Evolutionary conservation across 1,284 basidiomycete species (phyloP), one percentile per base, ranked within the genome.

Genomic region (Pseudozyma thailandica): DNA sequence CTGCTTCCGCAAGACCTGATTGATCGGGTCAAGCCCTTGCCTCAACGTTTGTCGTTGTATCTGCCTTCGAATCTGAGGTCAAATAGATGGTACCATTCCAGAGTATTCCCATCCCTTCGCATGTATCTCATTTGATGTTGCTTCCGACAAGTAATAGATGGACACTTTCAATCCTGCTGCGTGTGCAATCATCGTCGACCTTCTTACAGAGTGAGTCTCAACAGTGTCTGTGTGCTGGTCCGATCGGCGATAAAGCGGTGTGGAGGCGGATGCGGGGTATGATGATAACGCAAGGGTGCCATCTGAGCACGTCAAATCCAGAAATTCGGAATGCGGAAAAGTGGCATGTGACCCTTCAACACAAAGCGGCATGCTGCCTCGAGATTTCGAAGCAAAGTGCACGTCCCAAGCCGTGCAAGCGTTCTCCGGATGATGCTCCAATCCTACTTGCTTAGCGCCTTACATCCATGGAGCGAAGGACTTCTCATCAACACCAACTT

Each of bases 1-100:
- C n/a, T 80, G 76, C 57, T 82, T 77, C 62, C 50, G 78, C 10
- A 75, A 77, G 65, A 75, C 70, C 7, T 74, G 49, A 52, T 20
- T 31, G 15, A 15, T n/a, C n/a, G n/a, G n/a, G n/a, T n/a, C n/a
- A n/a, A n/a, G n/a, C n/a, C n/a, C n/a, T n/a, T n/a, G n/a, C n/a
- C n/a, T n/a, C n/a, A n/a, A n/a, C n/a, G 15, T 25, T 6, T 42
- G 41, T 21, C 6, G 23, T 23, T n/a, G n/a, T n/a, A n/a, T n/a
- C n/a, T n/a, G n/a, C n/a, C n/a, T n/a, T n/a, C n/a, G n/a, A n/a
- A n/a, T n/a, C n/a, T n/a, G n/a, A n/a, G n/a, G n/a, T n/a, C n/a
- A n/a, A n/a, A n/a, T n/a, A n/a, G n/a, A n/a, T n/a, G n/a, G n/a
- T n/a, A n/a, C n/a, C n/a, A n/a, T n/a, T n/a, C n/a, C n/a, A n/a